These are phyloP conservation scores for Botrytis elliptica DNA, from an alignment of 2,329 filamentous ascomycete species.

Conservation along the genomic window DNA sequence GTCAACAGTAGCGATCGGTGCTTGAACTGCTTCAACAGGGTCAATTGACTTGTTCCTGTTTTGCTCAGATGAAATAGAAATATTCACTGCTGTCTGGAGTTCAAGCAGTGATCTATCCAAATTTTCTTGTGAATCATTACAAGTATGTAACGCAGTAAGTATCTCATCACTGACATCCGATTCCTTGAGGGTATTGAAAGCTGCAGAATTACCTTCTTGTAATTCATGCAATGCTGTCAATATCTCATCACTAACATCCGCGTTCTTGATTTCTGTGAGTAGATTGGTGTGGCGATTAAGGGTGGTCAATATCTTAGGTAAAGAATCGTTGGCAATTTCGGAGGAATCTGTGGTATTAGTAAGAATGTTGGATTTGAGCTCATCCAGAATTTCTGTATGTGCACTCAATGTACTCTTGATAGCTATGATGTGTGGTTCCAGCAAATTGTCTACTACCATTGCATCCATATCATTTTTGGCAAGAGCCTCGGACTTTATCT, in stretches of 20 bases:
- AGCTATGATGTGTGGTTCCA: conserved; percentile 20
- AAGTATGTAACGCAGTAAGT: conserved; percentile 35
- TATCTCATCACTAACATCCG: conserved; percentile 37
- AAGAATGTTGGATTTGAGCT: conserved; percentile 25
- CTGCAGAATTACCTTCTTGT: conserved; percentile 27
- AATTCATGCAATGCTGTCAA: conserved; percentile 36
- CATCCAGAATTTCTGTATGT: conserved; percentile 26
- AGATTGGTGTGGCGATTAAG: conserved; percentile 30
- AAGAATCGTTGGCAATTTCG: conserved; percentile 13
- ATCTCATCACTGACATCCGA: conserved; percentile 38
- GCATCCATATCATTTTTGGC: conserved; percentile 2
- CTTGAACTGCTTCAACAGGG: background rate
- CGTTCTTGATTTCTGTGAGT: conserved; percentile 37
- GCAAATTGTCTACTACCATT: background rate
- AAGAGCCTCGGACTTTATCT: conserved; percentile 22
- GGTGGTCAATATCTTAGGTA: conserved; percentile 30
- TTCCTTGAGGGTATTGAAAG: conserved; percentile 34
- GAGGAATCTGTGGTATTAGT: conserved; percentile 23
- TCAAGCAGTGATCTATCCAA: conserved; percentile 1
- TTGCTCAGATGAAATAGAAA: background rate
- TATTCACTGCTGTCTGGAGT: background rate
- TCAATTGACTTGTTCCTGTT: background rate
- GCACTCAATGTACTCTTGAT: conserved; percentile 26
- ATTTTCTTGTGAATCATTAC: conserved; percentile 9
- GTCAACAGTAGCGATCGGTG: background rate